Evolutionary conservation across 1,139 yeast genomes (phyloP), one percentile per base, ranked within the genome.

Genomic region (Magnusiomyces fungicola): DNA sequence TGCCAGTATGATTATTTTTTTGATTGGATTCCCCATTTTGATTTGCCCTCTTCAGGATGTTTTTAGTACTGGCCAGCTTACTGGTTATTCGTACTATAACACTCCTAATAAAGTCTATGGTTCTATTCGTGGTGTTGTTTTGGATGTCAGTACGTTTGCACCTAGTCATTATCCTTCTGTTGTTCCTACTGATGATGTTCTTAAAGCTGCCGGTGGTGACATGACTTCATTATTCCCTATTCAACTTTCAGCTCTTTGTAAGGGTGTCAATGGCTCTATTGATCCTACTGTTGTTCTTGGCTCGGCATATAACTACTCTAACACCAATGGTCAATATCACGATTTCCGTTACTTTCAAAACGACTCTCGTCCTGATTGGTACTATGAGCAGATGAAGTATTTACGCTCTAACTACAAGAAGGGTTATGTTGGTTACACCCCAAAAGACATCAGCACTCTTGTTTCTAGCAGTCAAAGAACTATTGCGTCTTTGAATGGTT

Each of bases 301-400:
- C 14, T 58, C 63, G 24, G 59, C 67, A 2, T 54, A 48, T 33
- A 70, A 70, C 52, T 66, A 64, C 49, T 56, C 69, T 1, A 73
- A 70, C 49, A 38, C 59, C 18, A 70, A 69, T 50, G 72, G 71
- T 2, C 58, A 55, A 42, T 70, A 70, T 49, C 74, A 70, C 48
- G 74, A 70, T 50, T 70, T 70, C 58, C 55, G 74, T 24, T 60
- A 57, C 30, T 68, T 62, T 50, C 62, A 62, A 6, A 61, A 66
- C 45, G 74, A 69, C 49, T 69, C 65, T 25, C 61, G 74, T 1
- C 74, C 74, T 3, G 72, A 70, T 48, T 70, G 74, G 74, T 70
- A 69, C 45, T 55, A 63, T 25, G 68, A 68, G 53, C 66, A 67
- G 53, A 67, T 70, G 71, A 53, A 57, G 39, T 63, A 58, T 46